These are phyloP conservation scores for Venturia asperata DNA, from an alignment of 2,329 filamentous ascomycete species.

Conservation along the genomic window DNA sequence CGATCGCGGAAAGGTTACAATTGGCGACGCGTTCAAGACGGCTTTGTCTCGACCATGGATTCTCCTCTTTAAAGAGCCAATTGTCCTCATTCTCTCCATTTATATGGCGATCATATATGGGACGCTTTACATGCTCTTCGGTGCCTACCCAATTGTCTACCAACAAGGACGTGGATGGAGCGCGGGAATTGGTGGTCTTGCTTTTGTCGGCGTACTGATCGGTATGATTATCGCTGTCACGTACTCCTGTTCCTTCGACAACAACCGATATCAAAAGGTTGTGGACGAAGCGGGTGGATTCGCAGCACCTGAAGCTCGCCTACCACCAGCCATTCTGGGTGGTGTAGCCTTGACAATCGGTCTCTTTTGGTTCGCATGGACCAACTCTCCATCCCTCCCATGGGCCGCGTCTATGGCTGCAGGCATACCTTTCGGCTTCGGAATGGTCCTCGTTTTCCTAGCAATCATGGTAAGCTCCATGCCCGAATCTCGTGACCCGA, in stretches of 20 bases:
- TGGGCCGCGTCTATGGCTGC: conserved; percentile 48
- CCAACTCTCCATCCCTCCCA: conserved; percentile 50
- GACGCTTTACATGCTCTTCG: conserved; percentile 44
- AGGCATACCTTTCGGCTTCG: conserved; percentile 49
- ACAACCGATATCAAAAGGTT: conserved; percentile 46
- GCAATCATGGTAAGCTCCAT: conserved; percentile 37
- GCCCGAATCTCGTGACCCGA: conserved; percentile 35
- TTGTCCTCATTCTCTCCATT: conserved; percentile 56
- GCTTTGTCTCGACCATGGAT: conserved; percentile 61
- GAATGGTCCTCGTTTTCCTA: conserved; percentile 61
- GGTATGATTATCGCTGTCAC: conserved; percentile 56
- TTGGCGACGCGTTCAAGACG: conserved; percentile 47
- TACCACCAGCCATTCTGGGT: conserved; percentile 56
- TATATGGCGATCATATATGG: conserved; percentile 57
- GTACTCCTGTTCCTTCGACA: conserved; percentile 49
- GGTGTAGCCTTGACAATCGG: conserved; percentile 56
- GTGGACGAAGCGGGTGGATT: conserved; percentile 44
- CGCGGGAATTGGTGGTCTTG: conserved; percentile 52
- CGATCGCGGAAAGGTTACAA: conserved; percentile 35
- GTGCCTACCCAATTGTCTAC: conserved; percentile 54
- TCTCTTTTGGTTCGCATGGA: conserved; percentile 65
- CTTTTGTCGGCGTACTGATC: conserved; percentile 62
- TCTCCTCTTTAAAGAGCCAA: conserved; percentile 63
- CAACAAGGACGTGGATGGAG: conserved; percentile 53
- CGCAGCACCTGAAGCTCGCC: conserved; percentile 59